These are phyloP conservation scores for Xylariaceae sp. DNA, from an alignment of 2,329 filamentous ascomycete species.

Conservation along the genomic window DNA sequence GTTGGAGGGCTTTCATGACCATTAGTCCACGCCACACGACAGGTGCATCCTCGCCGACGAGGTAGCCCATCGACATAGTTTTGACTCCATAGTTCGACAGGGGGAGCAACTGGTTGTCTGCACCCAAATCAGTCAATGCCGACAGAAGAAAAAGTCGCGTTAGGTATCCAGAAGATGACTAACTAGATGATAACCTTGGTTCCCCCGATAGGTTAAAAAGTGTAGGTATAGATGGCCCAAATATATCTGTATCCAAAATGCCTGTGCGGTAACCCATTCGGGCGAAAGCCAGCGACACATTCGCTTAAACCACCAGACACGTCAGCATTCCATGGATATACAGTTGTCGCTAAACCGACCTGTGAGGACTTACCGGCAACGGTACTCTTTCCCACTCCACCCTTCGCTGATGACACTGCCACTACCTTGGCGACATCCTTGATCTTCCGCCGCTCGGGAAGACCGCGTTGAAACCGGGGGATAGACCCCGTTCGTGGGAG, in stretches of 20 bases:
- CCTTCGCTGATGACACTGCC: slow-evolving; percentile 96
- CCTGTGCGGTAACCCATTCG: slow-evolving; percentile 81
- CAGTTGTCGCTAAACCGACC: not conserved
- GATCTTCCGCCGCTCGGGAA: slow-evolving; percentile 83
- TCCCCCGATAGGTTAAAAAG: slow-evolving; percentile 83
- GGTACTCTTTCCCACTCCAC: slow-evolving; percentile 97
- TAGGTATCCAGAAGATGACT: slow-evolving; percentile 41
- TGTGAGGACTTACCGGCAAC: slow-evolving; percentile 69
- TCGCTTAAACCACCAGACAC: slow-evolving; percentile 55
- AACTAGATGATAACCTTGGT: slow-evolving; percentile 76
- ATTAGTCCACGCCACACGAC: slow-evolving; percentile 96
- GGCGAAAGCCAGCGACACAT: slow-evolving; percentile 87
- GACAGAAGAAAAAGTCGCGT: not conserved
- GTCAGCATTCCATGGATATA: not conserved
- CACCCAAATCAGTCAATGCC: not conserved
- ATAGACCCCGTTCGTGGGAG: slow-evolving; percentile 79
- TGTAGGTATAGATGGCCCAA: slow-evolving; percentile 93
- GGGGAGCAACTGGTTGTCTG: slow-evolving; percentile 82
- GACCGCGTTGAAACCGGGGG: slow-evolving; percentile 77
- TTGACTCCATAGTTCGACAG: slow-evolving; percentile 94
- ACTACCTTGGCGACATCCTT: slow-evolving; percentile 88
- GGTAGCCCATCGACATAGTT: slow-evolving; percentile 98
- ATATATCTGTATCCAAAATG: slow-evolving; percentile 95
- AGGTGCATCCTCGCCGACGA: slow-evolving; percentile 79
- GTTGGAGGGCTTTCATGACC: slow-evolving; percentile 97